Percentiles rank a stretch among this genome's conserved stretches.
These are phyloP conservation scores for Aspergillus ellipticus DNA, from an alignment of 495 filamentous ascomycete genomes.

Conservation along the genomic window DNA sequence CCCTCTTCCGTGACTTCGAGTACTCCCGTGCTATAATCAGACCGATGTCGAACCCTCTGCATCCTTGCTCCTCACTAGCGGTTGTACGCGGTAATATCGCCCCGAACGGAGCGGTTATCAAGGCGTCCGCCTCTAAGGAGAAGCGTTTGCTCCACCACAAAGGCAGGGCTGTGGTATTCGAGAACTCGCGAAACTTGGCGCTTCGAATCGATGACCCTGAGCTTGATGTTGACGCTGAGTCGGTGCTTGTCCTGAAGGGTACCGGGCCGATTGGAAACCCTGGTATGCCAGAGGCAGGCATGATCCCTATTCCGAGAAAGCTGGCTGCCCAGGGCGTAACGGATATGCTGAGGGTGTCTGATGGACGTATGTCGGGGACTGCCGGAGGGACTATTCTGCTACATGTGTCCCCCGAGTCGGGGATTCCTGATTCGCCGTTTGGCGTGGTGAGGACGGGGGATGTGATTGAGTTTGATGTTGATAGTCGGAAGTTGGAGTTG, in stretches of 20 bases:
- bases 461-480: slow-evolving; percentile 51
- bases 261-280: slow-evolving; percentile 64
- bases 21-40: slow-evolving; percentile 46
- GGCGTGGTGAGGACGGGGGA: slow-evolving; percentile 60
- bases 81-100: slow-evolving; percentile 56
- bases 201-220: slow-evolving; percentile 53
- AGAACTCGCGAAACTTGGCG: slow-evolving; percentile 53
- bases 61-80: slow-evolving; percentile 51
- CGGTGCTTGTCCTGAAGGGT: slow-evolving; percentile 56
- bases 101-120: slow-evolving; percentile 55
- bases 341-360: slow-evolving; percentile 65
- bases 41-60: slow-evolving; percentile 49
- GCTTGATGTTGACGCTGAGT: slow-evolving; percentile 48
- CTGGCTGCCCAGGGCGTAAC: slow-evolving; percentile 53
- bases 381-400: slow-evolving; percentile 66
- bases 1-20: slow-evolving; percentile 40
- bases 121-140: slow-evolving; percentile 60
- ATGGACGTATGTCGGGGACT: slow-evolving; percentile 67
- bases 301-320: slow-evolving; percentile 57
- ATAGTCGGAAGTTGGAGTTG: slow-evolving; percentile 40
- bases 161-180: slow-evolving; percentile 57
- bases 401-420: slow-evolving; percentile 62
- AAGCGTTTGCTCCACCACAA: slow-evolving; percentile 46
- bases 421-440: slow-evolving; percentile 50
- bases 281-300: slow-evolving; percentile 62